Base-by-base conservation (phyloP, 345 rosid species). In the Arabidopsis suecica region DNA sequence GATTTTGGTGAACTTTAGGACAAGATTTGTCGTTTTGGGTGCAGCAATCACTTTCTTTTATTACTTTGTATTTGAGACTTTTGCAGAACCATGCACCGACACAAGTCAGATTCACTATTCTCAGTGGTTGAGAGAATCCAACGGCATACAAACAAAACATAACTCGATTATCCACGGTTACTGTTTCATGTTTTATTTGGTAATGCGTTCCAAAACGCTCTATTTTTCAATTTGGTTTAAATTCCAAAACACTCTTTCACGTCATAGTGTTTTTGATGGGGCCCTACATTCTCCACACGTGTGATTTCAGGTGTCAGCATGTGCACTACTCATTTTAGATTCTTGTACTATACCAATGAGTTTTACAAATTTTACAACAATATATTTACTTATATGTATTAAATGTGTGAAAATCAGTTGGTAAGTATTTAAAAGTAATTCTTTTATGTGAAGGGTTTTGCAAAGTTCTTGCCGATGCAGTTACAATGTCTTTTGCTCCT, bases 251-350 rank as follows among this genome's bases (percentile, higher is more conserved):
- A 37, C 49, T 53, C 50, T 34, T 51, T 3, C 37, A 67, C 9
- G 23, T 38, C 44, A 33, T 48, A 48, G 30, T 65, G 58, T 10
- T 41, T 30, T 14, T 53, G 22, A 45, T 65, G 33, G 33, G 41
- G 10, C 12, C 61, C 61, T 10, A 54, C 9, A 9, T 3, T 22
- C 49, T 68, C 13, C 72, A 53, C 71, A 67, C 72, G 50, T 51
- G 72, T 51, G 48, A 13, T 37, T 48, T 53, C 61, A 36, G 16
- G 49, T 66, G 71, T 66, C 49, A 38, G 49, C 54, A 38, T 67
- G 71, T 67, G 38, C 62, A 40, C 51, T 33, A 33, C 42, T 42
- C 37, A 65, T 65, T 48, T 40, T 65, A 16, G n/a, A 32, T 64
- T 63, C 8, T 61, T 22, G 65, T 34, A 44, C 38, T 34, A 34